A percentile compares a stretch with the other conserved stretches of the same genome.
Conservation (phyloP, 2,329 filamentous ascomycete species). For the Sphaceloma murrayae region DNA sequence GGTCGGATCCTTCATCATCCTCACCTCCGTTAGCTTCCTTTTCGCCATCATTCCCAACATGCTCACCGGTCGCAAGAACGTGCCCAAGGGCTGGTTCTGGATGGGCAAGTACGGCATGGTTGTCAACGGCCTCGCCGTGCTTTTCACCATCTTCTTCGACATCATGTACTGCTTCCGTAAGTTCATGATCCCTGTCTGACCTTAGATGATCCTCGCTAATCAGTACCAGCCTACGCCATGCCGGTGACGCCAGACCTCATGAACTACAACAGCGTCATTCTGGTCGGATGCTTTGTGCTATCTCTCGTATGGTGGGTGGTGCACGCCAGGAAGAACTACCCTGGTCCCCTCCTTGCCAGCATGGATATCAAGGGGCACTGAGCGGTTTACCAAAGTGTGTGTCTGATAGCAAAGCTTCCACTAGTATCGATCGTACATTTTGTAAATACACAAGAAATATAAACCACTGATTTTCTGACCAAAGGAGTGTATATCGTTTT, state of each 20-base stretch:
- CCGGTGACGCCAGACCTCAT: constrained; percentile 38
- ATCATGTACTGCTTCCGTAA: constrained; percentile 35
- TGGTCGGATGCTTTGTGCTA: constrained; percentile 41
- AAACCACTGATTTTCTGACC: too few relatives aligned
- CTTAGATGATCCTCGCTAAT: constrained; percentile 1
- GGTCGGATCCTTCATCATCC: constrained; percentile 31
- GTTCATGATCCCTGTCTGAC: constrained; percentile 23
- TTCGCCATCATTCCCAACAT: constrained; percentile 30
- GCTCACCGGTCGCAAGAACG: constrained; percentile 26
- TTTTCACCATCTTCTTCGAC: constrained; percentile 30
- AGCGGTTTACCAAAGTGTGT: not conserved
- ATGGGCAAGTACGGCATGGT: constrained; percentile 28
- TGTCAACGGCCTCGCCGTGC: constrained; percentile 27
- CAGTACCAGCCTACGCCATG: constrained; percentile 32
- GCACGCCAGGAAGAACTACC: constrained; percentile 41
- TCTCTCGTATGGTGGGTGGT: constrained; percentile 44
- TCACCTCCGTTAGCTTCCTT: constrained; percentile 29
- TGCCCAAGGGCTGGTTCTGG: constrained; percentile 29
- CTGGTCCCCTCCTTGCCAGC: constrained; percentile 42
- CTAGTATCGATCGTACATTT: too few relatives aligned
- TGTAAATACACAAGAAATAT: too few relatives aligned
- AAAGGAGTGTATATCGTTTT: not conserved
- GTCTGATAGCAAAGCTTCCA: too few relatives aligned
- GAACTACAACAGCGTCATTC: constrained; percentile 48
- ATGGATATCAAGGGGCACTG: constrained; percentile 30